These are phyloP conservation scores for Chrysosporium keratinophilum DNA, from an alignment of 2,329 filamentous ascomycete species.

Conservation along the genomic window DNA sequence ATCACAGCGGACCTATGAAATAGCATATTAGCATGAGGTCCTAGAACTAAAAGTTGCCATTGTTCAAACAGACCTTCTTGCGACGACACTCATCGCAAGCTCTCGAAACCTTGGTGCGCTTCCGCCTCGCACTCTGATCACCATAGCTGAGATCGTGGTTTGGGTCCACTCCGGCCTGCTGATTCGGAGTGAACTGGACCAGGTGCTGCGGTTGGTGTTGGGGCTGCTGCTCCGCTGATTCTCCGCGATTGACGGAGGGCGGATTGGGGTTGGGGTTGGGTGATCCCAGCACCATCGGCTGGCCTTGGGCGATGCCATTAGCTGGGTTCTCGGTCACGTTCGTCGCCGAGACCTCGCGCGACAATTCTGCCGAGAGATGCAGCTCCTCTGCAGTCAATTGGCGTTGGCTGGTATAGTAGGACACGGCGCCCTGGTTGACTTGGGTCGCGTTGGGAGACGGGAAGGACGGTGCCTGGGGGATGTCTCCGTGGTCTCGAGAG, in stretches of 20 bases:
- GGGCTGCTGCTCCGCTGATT: slow-evolving; percentile 25
- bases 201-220: slow-evolving; percentile 26
- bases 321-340: slow-evolving; percentile 33
- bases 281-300: slow-evolving; percentile 32
- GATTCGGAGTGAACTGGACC: slow-evolving; percentile 35
- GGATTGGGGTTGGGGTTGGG: slow-evolving; percentile 28
- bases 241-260: slow-evolving; percentile 30
- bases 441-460: slow-evolving; percentile 37
- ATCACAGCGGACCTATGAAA: slow-evolving; percentile 63
- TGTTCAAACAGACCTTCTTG: slow-evolving; percentile 51
- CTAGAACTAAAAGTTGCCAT: neutral
- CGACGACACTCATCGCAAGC: slow-evolving; percentile 82
- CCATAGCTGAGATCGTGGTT: slow-evolving; percentile 43
- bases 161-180: slow-evolving; percentile 37
- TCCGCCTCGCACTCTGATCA: slow-evolving; percentile 57
- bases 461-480: slow-evolving; percentile 37
- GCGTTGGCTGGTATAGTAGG: slow-evolving; percentile 34
- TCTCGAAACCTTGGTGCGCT: slow-evolving; percentile 75
- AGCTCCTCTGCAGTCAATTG: slow-evolving; percentile 40
- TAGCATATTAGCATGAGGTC: slow-evolving; percentile 5
- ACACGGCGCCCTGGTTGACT: slow-evolving; percentile 35
- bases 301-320: slow-evolving; percentile 33
- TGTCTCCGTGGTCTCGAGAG: slow-evolving; percentile 34
- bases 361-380: slow-evolving; percentile 38
- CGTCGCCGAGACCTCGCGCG: slow-evolving; percentile 37